A percentile compares a stretch with the other conserved stretches of the same genome.
Conservation (phyloP, 2,329 filamentous ascomycete genomes). For the Penicillium sp. region DNA sequence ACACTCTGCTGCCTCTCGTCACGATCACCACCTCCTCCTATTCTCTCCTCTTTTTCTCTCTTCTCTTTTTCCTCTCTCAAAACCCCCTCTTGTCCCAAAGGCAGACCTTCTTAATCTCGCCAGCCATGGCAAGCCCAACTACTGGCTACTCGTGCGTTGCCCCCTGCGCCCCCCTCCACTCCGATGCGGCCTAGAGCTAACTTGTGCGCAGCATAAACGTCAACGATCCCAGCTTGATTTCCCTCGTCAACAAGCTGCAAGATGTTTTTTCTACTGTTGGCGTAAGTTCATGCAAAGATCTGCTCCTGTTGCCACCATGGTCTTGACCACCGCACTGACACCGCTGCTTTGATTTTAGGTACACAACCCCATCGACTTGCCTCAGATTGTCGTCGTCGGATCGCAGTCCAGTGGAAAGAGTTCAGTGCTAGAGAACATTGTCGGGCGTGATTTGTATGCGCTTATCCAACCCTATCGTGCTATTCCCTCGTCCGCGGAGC, state of each 20-base stretch:
- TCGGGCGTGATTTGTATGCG: slow-evolving; percentile 95
- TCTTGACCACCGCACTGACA: slow-evolving; percentile 28
- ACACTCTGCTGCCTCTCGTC: slow-evolving; percentile 19
- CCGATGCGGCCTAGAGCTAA: slow-evolving; percentile 30
- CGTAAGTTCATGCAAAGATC: slow-evolving; percentile 52
- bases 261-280: slow-evolving; percentile 99
- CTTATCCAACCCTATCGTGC: neutral
- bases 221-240: slow-evolving; percentile 69
- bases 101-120: slow-evolving; percentile 24
- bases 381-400: slow-evolving; percentile 96
- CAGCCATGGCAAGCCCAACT: slow-evolving; percentile 48
- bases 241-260: slow-evolving; percentile 96
- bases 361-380: slow-evolving; percentile 98
- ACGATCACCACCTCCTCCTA: slow-evolving; percentile 12
- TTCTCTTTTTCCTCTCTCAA: slow-evolving; percentile 5
- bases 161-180: slow-evolving; percentile 29
- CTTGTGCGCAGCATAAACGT: slow-evolving; percentile 63
- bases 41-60: slow-evolving; percentile 17
- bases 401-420: slow-evolving; percentile 99
- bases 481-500: slow-evolving; percentile 2
- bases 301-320: slow-evolving; percentile 3
- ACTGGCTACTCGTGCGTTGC: slow-evolving; percentile 47
- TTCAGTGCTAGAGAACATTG: slow-evolving; percentile 98
- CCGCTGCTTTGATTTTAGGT: slow-evolving; percentile 57
- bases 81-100: neutral